These are phyloP conservation scores for Babesia ovis DNA, from an alignment of 169 alveolate genomes.

Conservation along the genomic window DNA sequence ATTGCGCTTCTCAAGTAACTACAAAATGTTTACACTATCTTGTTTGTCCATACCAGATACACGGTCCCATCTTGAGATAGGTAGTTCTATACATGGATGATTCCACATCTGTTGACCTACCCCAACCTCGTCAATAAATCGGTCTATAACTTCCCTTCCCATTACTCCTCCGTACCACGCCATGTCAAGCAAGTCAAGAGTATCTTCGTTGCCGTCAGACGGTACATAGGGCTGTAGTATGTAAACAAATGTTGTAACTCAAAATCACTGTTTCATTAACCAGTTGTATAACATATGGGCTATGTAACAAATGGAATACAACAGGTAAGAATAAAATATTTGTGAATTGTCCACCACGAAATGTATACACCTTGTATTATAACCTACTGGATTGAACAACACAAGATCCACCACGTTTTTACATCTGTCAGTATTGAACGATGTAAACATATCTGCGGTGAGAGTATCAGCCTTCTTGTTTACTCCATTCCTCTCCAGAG, in stretches of 20 bases:
- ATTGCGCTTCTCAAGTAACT: conserved; percentile 61
- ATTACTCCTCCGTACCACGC: conserved; percentile 66
- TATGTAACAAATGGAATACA: too few species aligned
- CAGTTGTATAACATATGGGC: not conserved
- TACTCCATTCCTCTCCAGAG: conserved; percentile 11
- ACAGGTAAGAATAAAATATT: not conserved
- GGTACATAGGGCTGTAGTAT: conserved; percentile 61
- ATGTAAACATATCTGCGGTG: conserved; percentile 28
- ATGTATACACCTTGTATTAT: too few species aligned
- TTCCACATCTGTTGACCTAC: conserved; percentile 7
- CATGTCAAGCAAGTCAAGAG: conserved; percentile 9
- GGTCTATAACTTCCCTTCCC: conserved; percentile 53
- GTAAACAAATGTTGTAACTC: too few species aligned
- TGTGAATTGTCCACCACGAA: not conserved
- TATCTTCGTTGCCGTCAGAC: not conserved
- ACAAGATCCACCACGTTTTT: conserved; percentile 30
- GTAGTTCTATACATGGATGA: conserved; percentile 8
- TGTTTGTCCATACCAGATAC: conserved; percentile 35
- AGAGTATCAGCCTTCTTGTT: conserved; percentile 11
- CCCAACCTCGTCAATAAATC: conserved; percentile 32
- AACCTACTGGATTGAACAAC: conserved; percentile 62
- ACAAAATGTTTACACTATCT: not conserved
- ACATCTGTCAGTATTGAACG: not conserved
- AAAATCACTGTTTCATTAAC: too few species aligned
- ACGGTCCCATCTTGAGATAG: conserved; percentile 41